Base-by-base conservation (phyloP, 2,329 filamentous ascomycete genomes). In the Cercospora sesami region DNA sequence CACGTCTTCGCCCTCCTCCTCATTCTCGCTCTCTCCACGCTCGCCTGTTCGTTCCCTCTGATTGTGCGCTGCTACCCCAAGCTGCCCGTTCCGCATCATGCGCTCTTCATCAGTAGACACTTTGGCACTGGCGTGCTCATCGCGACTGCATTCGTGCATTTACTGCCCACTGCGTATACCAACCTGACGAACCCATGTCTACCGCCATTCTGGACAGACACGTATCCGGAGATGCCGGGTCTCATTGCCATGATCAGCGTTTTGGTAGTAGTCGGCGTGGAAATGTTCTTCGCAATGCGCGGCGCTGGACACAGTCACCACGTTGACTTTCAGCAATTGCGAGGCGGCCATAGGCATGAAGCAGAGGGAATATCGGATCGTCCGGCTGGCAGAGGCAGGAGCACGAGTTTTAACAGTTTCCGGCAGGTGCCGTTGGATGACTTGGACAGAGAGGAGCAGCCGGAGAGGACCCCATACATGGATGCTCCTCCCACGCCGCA, bases 251-350 rank as follows among this genome's bases (percentile, higher is more conserved):
- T 96, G 91, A 79, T 89, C 9, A 89, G 91, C 10, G 91, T 92
- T n/a, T 84, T 96, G 68, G 82, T 91, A 4, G 93, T 97, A 3
- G 92, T 96, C 6, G 87, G 88, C 2, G 86, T 97, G 63, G 94
- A 98, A 79, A 96, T 95, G 81, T 93, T 93, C 78, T 89, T 98
- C 73, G 93, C 93, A 0, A 91, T 90, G 63, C 85, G 86, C 76
- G 88, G 88, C 5, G 87, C 86, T 8, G 83, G 83, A 16, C 87
- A 89, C 75, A 82, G 84, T 59, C 87, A 89, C 75, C 80, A 81
- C 12, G 85, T 77, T 33, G 76, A 76, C 65, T 71, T 77, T 59
- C 71, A 72, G 39, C 68, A 68, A 48, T 67, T 77, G 74, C 36
- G 73, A 71, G 53, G 76, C 74, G 51, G 71, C 36, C 55, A 31